Conservation (phyloP, 1,139 yeast genomes). For the Groenewaldozyma sp. region DNA sequence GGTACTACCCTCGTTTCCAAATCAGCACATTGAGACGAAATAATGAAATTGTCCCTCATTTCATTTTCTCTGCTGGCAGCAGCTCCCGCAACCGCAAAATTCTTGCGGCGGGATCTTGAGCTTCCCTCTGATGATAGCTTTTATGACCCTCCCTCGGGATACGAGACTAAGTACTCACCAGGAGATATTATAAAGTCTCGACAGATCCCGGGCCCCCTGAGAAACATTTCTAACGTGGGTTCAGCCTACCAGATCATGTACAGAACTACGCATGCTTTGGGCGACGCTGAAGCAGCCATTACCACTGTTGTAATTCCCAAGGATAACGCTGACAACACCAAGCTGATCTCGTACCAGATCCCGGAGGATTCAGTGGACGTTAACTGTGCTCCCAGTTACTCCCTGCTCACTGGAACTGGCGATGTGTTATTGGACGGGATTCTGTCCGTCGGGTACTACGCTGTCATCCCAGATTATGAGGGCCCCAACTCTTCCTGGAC, state of each 20-base stretch:
- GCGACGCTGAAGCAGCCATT: slow-evolving; percentile 16
- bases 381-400: slow-evolving; percentile 26
- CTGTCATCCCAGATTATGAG: slow-evolving; percentile 24
- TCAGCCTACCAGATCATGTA: slow-evolving; percentile 17
- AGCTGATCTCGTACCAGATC: slow-evolving; percentile 23
- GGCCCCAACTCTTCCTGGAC: slow-evolving; percentile 20
- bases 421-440: slow-evolving; percentile 8
- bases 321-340: slow-evolving; percentile 8
- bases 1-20: background rate
- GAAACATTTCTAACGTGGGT: slow-evolving; percentile 10
- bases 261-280: slow-evolving; percentile 16
- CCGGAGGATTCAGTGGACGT: slow-evolving; percentile 24
- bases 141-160: slow-evolving; percentile 11
- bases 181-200: slow-evolving; percentile 17
- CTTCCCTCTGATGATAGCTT: slow-evolving; percentile 15
- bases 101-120: background rate
- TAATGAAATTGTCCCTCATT: background rate
- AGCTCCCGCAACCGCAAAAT: background rate
- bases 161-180: slow-evolving; percentile 5
- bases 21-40: too few relatives aligned
- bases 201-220: slow-evolving; percentile 10
- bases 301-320: slow-evolving; percentile 25
- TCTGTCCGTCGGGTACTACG: slow-evolving; percentile 12
- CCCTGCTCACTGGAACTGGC: slow-evolving; percentile 9
- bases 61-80: background rate